Conservation (phyloP, 225 moss, liverwort and hornwort species). For the Antitrichia curtipendula region DNA sequence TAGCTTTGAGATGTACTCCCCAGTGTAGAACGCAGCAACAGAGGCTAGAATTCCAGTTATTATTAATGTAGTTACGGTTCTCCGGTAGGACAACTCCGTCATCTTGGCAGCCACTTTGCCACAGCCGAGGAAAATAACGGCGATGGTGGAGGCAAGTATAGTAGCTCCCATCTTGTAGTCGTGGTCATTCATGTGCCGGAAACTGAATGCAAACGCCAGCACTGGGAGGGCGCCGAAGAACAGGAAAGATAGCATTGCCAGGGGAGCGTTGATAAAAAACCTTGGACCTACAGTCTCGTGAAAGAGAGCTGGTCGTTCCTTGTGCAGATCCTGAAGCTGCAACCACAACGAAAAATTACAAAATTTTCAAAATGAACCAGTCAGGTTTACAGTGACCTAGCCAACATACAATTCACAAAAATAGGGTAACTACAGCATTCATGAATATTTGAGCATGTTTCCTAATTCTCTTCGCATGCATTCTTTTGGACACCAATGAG, state of each 20-base stretch:
- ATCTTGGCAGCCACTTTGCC: constrained; percentile 57
- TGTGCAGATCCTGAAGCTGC: constrained; percentile 54
- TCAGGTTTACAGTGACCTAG: neutral
- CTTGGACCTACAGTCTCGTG: constrained; percentile 43
- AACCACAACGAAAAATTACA: neutral
- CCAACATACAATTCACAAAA: neutral
- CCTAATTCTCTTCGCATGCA: neutral
- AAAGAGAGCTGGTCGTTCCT: constrained; percentile 26
- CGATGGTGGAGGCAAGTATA: constrained; percentile 26
- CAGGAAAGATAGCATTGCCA: constrained; percentile 55
- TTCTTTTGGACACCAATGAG: neutral
- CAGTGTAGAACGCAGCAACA: constrained; percentile 39
- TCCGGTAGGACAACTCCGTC: constrained; percentile 21
- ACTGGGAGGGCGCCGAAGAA: constrained; percentile 57
- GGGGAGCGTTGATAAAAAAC: constrained; percentile 34
- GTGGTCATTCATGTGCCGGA: constrained; percentile 27
- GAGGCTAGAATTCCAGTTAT: constrained; percentile 37
- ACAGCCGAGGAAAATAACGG: constrained; percentile 49
- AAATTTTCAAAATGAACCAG: neutral
- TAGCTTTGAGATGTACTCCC: constrained; percentile 30
- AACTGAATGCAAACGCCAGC: constrained; percentile 56
- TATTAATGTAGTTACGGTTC: constrained; percentile 34
- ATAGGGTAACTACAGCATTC: neutral
- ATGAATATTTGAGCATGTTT: neutral
- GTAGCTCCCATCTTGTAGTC: constrained; percentile 64